These are phyloP conservation scores for Myxozyma neotropica DNA, from an alignment of 805 yeast genomes.

Conservation along the genomic window DNA sequence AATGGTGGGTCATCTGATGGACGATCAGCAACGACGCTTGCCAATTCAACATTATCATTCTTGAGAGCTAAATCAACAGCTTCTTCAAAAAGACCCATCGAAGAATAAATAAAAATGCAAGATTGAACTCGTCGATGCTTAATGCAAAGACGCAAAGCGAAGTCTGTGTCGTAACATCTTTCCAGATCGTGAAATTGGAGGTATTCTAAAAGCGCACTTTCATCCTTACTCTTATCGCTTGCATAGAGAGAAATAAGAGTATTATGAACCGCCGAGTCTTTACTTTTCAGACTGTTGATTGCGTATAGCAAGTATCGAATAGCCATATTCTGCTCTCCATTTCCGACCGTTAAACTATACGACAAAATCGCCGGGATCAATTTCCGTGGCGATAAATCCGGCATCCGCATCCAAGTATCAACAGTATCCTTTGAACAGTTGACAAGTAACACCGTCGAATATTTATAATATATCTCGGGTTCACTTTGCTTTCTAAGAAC, in stretches of 20 bases:
- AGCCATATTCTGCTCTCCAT: conserved; percentile 60
- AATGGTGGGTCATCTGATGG: conserved; percentile 53
- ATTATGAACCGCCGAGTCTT: conserved; percentile 62
- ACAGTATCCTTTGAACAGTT: conserved; percentile 72
- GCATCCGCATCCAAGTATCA: conserved; percentile 70
- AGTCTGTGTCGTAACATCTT: conserved; percentile 63
- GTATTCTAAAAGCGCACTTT: conserved; percentile 53
- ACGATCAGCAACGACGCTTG: conserved; percentile 59
- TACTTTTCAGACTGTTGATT: conserved; percentile 50
- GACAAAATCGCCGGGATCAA: conserved; percentile 76
- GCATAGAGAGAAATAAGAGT: conserved; percentile 70
- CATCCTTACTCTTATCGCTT: conserved; percentile 49
- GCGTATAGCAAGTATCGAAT: conserved; percentile 63
- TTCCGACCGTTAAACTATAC: conserved; percentile 46
- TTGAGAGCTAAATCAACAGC: conserved; percentile 77
- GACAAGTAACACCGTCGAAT: conserved; percentile 67
- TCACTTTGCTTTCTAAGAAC: conserved; percentile 55
- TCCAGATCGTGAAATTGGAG: conserved; percentile 48
- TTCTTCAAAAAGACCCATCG: conserved; percentile 70
- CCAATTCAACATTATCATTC: conserved; percentile 59
- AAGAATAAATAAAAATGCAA: conserved; percentile 73
- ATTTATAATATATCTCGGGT: conserved; percentile 58
- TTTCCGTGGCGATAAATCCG: conserved; percentile 58
- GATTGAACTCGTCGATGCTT: conserved; percentile 59
- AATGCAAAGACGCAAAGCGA: conserved; percentile 72